Conservation (phyloP, 441 rosid species). For the Arabidopsis lyrata region DNA sequence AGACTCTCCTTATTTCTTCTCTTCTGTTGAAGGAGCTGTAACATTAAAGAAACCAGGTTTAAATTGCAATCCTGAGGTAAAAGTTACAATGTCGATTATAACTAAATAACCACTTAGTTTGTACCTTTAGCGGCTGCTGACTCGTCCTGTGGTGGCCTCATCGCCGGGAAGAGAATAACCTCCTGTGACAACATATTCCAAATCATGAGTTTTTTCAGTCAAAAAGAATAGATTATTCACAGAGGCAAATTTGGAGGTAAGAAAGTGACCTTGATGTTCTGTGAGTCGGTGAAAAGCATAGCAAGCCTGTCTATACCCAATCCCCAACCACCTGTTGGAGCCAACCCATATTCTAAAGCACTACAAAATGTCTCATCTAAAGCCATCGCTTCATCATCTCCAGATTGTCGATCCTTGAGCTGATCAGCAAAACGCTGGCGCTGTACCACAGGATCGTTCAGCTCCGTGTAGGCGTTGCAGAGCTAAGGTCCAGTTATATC, state of each 20-base stretch:
- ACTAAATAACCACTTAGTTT: background rate
- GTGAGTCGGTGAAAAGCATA: slow-evolving; percentile 89
- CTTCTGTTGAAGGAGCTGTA: slow-evolving; percentile 36
- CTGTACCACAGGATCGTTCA: slow-evolving; percentile 92
- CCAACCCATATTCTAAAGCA: slow-evolving; percentile 85
- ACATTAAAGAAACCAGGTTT: background rate
- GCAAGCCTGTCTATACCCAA: slow-evolving; percentile 82
- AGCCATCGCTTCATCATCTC: slow-evolving; percentile 91
- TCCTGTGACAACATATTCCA: slow-evolving; percentile 51
- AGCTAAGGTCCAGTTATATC: slow-evolving; percentile 49
- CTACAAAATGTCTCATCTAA: slow-evolving; percentile 71
- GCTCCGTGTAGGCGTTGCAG: slow-evolving; percentile 92
- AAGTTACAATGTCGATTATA: background rate
- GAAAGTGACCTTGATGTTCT: slow-evolving; percentile 76
- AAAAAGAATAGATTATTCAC: background rate
- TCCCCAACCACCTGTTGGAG: slow-evolving; percentile 98
- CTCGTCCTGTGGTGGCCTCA: slow-evolving; percentile 90
- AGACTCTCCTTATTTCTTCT: slow-evolving; percentile 18
- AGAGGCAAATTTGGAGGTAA: slow-evolving; percentile 7
- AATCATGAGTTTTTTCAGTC: background rate
- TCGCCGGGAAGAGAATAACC: slow-evolving; percentile 74
- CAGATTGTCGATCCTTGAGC: slow-evolving; percentile 51
- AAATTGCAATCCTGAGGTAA: background rate
- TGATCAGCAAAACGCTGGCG: slow-evolving; percentile 85
- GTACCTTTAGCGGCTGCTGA: slow-evolving; percentile 61